phyloP scores from a whole-genome alignment of 1,139 yeast genomes.

The Candida gigantensis region DNA sequence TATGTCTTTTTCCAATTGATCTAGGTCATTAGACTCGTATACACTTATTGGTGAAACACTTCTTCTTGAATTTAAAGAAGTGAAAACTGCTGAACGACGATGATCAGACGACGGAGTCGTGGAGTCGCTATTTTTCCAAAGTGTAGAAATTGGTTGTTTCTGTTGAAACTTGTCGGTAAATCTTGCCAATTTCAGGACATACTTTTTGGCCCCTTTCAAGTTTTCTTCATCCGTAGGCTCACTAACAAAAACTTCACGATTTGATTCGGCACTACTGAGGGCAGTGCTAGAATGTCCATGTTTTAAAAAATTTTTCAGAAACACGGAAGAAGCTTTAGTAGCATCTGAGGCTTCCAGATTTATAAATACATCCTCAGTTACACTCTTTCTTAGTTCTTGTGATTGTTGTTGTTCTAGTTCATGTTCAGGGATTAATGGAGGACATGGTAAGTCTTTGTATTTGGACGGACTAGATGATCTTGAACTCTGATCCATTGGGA shows the following conservation, averaged over 20 bases:
- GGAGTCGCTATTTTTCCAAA: constrained; percentile 20
- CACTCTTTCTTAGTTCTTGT: constrained; percentile 10
- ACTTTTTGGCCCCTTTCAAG: constrained; percentile 23
- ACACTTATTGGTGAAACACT: constrained; percentile 15
- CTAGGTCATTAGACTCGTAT: constrained; percentile 18
- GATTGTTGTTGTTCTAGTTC: not conserved
- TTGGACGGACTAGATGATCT: constrained; percentile 5
- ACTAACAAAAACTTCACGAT: constrained; percentile 17
- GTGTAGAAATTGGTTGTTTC: constrained; percentile 36
- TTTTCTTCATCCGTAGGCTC: constrained; percentile 16
- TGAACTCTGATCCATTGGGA: constrained; percentile 3
- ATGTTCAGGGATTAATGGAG: constrained; percentile 4
- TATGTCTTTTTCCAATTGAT: constrained; percentile 23
- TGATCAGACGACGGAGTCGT: not conserved
- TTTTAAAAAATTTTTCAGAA: constrained; percentile 17
- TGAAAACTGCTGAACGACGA: constrained; percentile 9
- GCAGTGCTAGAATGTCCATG: constrained; percentile 8
- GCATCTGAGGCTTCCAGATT: constrained; percentile 17
- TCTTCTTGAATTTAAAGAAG: constrained; percentile 8
- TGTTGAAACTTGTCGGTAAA: constrained; percentile 34
- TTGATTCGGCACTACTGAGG: constrained; percentile 12
- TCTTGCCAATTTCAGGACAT: constrained; percentile 30
- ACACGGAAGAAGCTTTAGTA: constrained; percentile 15
- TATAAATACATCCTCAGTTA: constrained; percentile 32
- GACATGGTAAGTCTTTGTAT: constrained; percentile 2